Conservation (phyloP, 164 flowering plant genomes). For the Amborella trichopoda region DNA sequence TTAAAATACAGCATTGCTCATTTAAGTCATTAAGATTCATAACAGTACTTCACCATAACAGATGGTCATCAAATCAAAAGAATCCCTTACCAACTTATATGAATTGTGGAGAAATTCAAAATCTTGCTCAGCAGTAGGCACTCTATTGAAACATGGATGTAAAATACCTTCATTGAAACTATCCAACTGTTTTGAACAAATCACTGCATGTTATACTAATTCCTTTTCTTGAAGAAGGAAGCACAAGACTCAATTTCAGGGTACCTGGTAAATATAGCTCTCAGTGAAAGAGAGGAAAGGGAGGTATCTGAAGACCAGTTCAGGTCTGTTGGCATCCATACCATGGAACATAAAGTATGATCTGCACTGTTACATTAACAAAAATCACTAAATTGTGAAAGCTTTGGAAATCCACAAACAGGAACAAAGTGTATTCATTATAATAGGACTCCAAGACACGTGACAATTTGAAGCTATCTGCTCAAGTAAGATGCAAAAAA, state of each 20-base stretch:
- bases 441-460: too few relatives aligned
- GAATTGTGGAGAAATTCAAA: slow-evolving; percentile 3
- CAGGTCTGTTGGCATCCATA: slow-evolving; percentile 57
- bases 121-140: slow-evolving; percentile 8
- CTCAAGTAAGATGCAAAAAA: too few relatives aligned
- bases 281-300: slow-evolving; percentile 84
- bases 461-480: too few relatives aligned
- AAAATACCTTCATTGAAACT: slow-evolving; percentile 54
- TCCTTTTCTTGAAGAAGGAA: too few relatives aligned
- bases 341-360: slow-evolving; percentile 94
- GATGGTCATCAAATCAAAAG: too few relatives aligned
- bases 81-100: slow-evolving; percentile 10
- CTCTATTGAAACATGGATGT: slow-evolving; percentile 13
- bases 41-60: too few relatives aligned
- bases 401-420: too few relatives aligned
- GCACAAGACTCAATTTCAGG: neutral
- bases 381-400: too few relatives aligned
- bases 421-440: too few relatives aligned
- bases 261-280: slow-evolving; percentile 91
- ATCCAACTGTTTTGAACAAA: slow-evolving; percentile 52
- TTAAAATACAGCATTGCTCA: too few relatives aligned
- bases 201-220: too few relatives aligned
- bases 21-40: too few relatives aligned
- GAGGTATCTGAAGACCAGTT: slow-evolving; percentile 53
- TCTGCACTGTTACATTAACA: slow-evolving; percentile 94